Evolutionary conservation across 495 filamentous ascomycete genomes (phyloP).

Genomic region (Penicillium daleae): DNA sequence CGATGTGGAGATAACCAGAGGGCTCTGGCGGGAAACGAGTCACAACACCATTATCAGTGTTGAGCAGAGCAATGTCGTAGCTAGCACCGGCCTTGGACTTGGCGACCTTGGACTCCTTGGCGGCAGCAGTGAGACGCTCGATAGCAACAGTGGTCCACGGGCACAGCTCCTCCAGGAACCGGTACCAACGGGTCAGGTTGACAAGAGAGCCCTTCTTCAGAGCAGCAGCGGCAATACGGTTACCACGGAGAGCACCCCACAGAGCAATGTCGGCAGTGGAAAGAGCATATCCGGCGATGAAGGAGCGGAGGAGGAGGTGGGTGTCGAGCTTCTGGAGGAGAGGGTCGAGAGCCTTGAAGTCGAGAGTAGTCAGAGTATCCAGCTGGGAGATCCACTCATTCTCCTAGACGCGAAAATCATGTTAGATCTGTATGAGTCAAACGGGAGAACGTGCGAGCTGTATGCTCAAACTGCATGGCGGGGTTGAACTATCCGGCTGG

Average conservation of each 20-base stretch:
- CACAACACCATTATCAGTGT: conserved; percentile 90
- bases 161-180: conserved; percentile 79
- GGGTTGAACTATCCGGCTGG: background rate
- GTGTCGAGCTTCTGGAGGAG: conserved; percentile 77
- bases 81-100: conserved; percentile 81
- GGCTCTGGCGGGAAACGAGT: conserved; percentile 96
- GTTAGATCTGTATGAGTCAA: conserved; percentile 12
- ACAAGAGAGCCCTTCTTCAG: conserved; percentile 76
- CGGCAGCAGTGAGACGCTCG: conserved; percentile 62
- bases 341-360: conserved; percentile 82
- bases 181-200: conserved; percentile 88
- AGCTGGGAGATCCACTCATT: conserved; percentile 61
- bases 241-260: conserved; percentile 84
- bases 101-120: conserved; percentile 67
- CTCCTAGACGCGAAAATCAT: conserved; percentile 35
- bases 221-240: conserved; percentile 79
- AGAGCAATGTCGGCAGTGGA: conserved; percentile 79
- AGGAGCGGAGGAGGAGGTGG: conserved; percentile 83
- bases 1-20: conserved; percentile 92
- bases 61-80: conserved; percentile 87
- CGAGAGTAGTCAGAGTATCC: conserved; percentile 56
- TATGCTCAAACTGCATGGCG: background rate
- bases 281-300: conserved; percentile 80
- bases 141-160: conserved; percentile 58
- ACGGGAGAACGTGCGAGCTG: background rate